Evolutionary conservation across 805 yeast genomes (phyloP), one percentile per base, ranked within the genome.

Genomic region (Saturnispora hagleri): DNA sequence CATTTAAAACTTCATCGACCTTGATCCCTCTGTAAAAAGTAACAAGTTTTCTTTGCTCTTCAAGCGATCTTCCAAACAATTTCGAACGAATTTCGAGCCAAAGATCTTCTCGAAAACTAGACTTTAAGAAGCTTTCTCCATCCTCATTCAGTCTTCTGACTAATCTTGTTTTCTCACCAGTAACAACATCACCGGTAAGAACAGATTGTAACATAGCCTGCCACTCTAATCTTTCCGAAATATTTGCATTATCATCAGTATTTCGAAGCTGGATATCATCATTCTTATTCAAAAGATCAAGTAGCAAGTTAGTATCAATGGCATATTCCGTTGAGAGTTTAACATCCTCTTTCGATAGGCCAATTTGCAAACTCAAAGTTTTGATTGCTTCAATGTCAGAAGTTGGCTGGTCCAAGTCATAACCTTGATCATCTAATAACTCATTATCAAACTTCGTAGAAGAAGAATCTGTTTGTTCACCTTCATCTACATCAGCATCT

Each of bases 71-170:
- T 18, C 93, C 90, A 53, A 81, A 81, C 47, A 86, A 73, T 67
- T 86, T 87, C 1, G 98, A 90, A 47, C 87, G 73, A 18, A 93
- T 77, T 24, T 91, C 96, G 51, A 87, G 68, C 99, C 99, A 93
- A 36, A 89, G 69, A 54, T 82, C 88, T 59, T 84, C 86, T 56
- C 80, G 81, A 62, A 78, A 77, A 5, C 79, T 72, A 5, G 82
- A 72, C 53, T 79, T 75, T 51, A 79, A 59, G 56, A 77, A 70
- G 50, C 74, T 65, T 57, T 80, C 84, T 51, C 65, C 62, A 52
- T 68, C 73, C 52, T 74, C 72, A 36, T 55, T 60, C 26, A 67
- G 64, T 36, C 76, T 81, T 49, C 75, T 77, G 15, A 79, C 81
- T 51, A 86, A 74, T 66, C 83, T 83, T 4, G 87, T 83, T 68